These are phyloP conservation scores for Catunica adiposa DNA, from an alignment of 2,329 filamentous ascomycete species.

Conservation along the genomic window DNA sequence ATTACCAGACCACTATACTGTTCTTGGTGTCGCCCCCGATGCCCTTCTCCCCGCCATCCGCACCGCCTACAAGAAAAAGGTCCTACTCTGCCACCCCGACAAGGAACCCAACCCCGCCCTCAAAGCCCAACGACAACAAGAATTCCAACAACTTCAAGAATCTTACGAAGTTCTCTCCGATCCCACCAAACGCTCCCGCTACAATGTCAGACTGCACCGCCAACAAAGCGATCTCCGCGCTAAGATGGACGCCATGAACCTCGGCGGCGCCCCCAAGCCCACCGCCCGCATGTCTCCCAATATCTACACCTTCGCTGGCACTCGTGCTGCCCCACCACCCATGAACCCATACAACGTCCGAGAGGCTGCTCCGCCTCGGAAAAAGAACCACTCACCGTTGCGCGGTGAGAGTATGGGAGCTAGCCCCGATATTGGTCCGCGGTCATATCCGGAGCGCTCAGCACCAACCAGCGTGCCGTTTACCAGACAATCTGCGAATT, in stretches of 20 bases:
- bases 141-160: slow-evolving; percentile 84
- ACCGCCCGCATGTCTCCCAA: neutral
- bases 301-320: neutral
- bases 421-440: neutral
- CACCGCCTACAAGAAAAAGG: slow-evolving; percentile 67
- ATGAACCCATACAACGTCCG: slow-evolving; percentile 17
- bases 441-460: neutral
- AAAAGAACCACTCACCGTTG: neutral
- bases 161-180: slow-evolving; percentile 85
- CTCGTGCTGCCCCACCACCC: slow-evolving; percentile 17
- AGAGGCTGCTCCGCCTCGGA: slow-evolving; percentile 7
- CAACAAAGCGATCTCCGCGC: slow-evolving; percentile 20
- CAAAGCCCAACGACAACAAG: slow-evolving; percentile 63
- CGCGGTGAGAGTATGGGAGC: neutral
- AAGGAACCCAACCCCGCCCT: slow-evolving; percentile 65
- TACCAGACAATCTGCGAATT: neutral
- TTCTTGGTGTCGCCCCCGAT: slow-evolving; percentile 56
- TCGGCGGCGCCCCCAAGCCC: slow-evolving; percentile 21
- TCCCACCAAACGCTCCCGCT: slow-evolving; percentile 52
- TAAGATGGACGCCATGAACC: slow-evolving; percentile 24
- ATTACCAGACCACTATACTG: slow-evolving; percentile 60
- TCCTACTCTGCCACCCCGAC: slow-evolving; percentile 79
- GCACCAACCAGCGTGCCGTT: neutral
- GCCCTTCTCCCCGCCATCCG: slow-evolving; percentile 58
- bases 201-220: slow-evolving; percentile 52